Base-by-base conservation (phyloP, 202 grass and related monocot genomes). In the Eragrostis tef region DNA sequence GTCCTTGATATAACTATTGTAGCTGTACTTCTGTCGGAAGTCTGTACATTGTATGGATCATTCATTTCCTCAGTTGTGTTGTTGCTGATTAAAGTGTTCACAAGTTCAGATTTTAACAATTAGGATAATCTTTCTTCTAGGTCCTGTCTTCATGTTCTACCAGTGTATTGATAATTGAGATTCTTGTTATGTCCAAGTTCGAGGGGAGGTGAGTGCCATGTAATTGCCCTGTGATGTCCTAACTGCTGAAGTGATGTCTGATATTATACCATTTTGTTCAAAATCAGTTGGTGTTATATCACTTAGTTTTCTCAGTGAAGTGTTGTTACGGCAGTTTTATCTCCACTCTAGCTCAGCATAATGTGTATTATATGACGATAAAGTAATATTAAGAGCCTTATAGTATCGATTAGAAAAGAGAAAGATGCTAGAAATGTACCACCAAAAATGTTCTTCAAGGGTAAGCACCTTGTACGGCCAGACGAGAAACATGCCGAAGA, bases 1-100 rank as follows among this genome's bases (percentile, higher is more conserved):
- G 83, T 86, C 83, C 73, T 86, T 74, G n/a, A 68, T 86, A 68
- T 86, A 61, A 83, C 87, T 86, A 45, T 73, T 83, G 68, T 63
- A 67, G 14, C 34, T 48, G 87, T 78, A 83, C 83, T 79, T 56
- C 67, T 73, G 22, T 53, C 60, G 42, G 26, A 78, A 68, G 59
- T 73, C 60, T 89, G 87, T 74, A 63, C 78, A 73, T 86, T 68
- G 45, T 83, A 19, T 64, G 66, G 67, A 61, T 60, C 59, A 67
- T 82, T 82, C 59, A 36, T 78, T 86, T 67, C 48, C 73, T 82
- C 50, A 78, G 70, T 62, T 77, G 41, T 39, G 50, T 9, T 59
- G 61, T 44, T 25, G 43, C 60, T 82, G 73, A 66, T 78, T 77
- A 4, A 56, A 66, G 71, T 31, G 7, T 27, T 49, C 43, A 66